Evolutionary conservation across 2,329 filamentous ascomycete genomes (phyloP).

Genomic region (Helminthosporium solani): DNA sequence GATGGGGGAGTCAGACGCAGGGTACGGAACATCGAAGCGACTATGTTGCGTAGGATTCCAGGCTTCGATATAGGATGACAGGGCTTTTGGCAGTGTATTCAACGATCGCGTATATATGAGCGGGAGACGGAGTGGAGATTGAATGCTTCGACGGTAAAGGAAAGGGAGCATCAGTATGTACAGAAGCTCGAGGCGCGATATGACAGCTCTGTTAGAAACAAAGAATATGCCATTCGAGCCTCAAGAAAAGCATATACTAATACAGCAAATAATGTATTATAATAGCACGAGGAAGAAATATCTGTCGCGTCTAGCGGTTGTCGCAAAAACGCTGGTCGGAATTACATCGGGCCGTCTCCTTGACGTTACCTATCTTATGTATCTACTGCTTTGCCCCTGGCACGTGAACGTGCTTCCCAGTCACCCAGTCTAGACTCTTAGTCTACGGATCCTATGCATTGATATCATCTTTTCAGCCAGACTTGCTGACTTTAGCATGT

Average conservation of each 20-base stretch:
- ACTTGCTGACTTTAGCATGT: no score
- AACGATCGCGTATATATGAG: conserved; percentile 22
- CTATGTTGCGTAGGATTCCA: conserved; percentile 32
- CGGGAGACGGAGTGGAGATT: conserved; percentile 15
- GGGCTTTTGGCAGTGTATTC: conserved; percentile 24
- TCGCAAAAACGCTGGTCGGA: not conserved
- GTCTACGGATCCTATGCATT: no score
- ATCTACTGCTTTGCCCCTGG: no score
- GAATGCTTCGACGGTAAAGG: conserved; percentile 22
- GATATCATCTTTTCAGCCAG: no score
- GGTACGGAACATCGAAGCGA: not conserved
- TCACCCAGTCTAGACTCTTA: no score
- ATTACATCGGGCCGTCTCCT: not conserved
- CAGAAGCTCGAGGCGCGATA: not conserved
- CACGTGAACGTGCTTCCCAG: no score
- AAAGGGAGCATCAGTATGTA: conserved; percentile 6
- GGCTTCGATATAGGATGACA: conserved; percentile 22
- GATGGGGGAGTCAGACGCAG: conserved; percentile 1
- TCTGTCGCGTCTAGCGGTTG: not conserved
- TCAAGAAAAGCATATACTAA: not conserved
- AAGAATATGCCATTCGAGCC: not conserved
- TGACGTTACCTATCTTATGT: not conserved
- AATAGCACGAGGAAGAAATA: not conserved
- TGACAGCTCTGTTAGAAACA: not conserved
- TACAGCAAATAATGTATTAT: no score